These are phyloP conservation scores for Pleoardoris graminearum DNA, from an alignment of 2,329 filamentous ascomycete genomes.

Conservation along the genomic window DNA sequence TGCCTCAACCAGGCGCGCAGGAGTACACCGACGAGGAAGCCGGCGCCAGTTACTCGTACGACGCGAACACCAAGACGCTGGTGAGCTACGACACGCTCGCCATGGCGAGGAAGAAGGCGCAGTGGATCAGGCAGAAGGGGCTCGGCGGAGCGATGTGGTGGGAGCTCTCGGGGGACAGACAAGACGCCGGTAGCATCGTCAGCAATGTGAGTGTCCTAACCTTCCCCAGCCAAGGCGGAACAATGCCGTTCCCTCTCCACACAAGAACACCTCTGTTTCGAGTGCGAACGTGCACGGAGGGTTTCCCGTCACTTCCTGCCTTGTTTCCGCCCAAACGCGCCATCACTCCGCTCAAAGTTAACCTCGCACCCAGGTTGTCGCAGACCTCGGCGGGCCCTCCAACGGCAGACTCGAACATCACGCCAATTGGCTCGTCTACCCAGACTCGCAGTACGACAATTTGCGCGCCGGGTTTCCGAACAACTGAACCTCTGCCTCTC, in stretches of 20 bases:
- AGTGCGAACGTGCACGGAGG: background rate
- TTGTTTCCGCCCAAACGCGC: conserved; percentile 9
- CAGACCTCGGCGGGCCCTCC: conserved; percentile 45
- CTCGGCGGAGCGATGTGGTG: conserved; percentile 97
- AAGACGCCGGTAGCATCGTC: conserved; percentile 64
- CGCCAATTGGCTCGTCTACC: conserved; percentile 54
- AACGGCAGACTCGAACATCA: conserved; percentile 51
- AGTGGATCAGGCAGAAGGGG: conserved; percentile 66
- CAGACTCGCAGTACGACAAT: conserved; percentile 59
- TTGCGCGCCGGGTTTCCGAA: conserved; percentile 10
- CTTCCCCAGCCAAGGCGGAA: background rate
- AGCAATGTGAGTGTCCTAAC: conserved; percentile 34
- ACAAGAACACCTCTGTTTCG: background rate
- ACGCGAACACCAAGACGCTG: conserved; percentile 64
- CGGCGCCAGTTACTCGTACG: conserved; percentile 78
- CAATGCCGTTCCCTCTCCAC: background rate
- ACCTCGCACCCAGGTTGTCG: conserved; percentile 35
- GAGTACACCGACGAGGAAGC: conserved; percentile 66
- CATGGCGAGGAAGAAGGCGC: conserved; percentile 70
- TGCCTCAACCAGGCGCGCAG: conserved; percentile 69
- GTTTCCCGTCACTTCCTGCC: background rate
- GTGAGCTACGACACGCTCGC: conserved; percentile 74
- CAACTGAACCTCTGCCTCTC: background rate
- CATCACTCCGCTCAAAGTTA: conserved; percentile 3
- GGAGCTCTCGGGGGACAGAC: conserved; percentile 82